phyloP scores from a whole-genome alignment of 2,329 filamentous ascomycete species.

The Scolecobasidium constrictum region DNA sequence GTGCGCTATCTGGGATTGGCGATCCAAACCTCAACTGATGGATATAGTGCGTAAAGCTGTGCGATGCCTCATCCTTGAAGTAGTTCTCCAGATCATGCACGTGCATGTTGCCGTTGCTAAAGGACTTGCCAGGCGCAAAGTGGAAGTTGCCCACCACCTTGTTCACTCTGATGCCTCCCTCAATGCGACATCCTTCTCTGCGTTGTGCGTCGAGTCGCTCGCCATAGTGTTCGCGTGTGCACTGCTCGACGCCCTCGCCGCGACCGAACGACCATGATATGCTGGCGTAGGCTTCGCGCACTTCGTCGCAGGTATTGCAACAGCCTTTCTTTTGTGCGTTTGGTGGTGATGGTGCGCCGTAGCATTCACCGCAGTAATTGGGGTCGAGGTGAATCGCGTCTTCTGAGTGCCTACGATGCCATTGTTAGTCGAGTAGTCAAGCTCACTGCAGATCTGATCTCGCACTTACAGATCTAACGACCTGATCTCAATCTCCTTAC shows the following conservation, averaged over 20 bases:
- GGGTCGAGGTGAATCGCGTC: constrained; percentile 74
- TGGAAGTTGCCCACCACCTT: constrained; percentile 99
- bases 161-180: constrained; percentile 87
- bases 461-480: constrained; percentile 26
- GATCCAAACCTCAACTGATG: constrained; percentile 90
- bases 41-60: constrained; percentile 83
- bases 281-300: constrained; percentile 83
- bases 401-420: constrained; percentile 46
- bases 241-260: constrained; percentile 90
- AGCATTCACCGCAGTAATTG: constrained; percentile 86
- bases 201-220: constrained; percentile 81
- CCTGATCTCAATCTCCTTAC: constrained; percentile 35
- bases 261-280: constrained; percentile 89
- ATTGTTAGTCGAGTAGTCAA: constrained; percentile 6
- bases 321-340: constrained; percentile 73
- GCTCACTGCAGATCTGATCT: background rate
- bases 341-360: constrained; percentile 65
- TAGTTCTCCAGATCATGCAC: constrained; percentile 97
- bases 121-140: constrained; percentile 88
- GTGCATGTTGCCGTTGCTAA: constrained; percentile 93
- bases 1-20: constrained; percentile 58
- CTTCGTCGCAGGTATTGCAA: constrained; percentile 95
- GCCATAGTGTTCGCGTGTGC: constrained; percentile 84
- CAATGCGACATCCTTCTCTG: constrained; percentile 86
- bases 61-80: constrained; percentile 61